Base-by-base conservation (phyloP, 2,329 filamentous ascomycete species). In the Hirsutella rhossiliensis region DNA sequence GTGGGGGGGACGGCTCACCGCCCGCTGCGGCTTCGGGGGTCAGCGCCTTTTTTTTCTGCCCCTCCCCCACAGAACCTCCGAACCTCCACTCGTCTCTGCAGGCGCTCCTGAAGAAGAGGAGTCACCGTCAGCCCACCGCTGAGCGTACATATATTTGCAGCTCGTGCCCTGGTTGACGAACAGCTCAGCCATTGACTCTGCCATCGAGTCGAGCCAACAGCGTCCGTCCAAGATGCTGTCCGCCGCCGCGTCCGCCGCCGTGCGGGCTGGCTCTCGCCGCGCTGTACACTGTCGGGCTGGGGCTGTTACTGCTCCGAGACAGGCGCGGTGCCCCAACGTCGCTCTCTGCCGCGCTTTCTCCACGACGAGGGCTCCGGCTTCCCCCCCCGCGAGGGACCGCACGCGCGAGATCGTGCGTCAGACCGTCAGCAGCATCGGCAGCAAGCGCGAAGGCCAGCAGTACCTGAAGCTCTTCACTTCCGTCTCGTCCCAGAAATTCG, bases 381-480 rank as follows among this genome's bases (percentile, higher is more conserved):
- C 45, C 7, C 45, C 49, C 11, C 53, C 54, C 6, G 42, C 47
- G 15, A 52, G 50, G 15, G 58, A 63, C 40, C 53, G 57, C 36
- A 59, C 53, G 39, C 56, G 57, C 41, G 62, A 66, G 50, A 63
- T 65, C 44, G 60, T 66, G 29, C 56, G 55, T 51, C 66, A 58
- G 59, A 77, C 95, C 47, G 75, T 97, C 54, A 94, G 87, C 70
- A 95, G 90, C 67, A 94, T 97, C 62, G 90, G 88, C 49, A 95
- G 88, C 50, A 94, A 94, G 76, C 76, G 90, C 48, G 90, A 98
- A 70, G 87, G 94, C 50, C 87, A 96, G 71, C 90, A 97, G 66
- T 97, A 97, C 66, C 81, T 97, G 47, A 92, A 89, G 53, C 88
- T 97, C 63, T 98, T 98, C 73, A 92, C 84, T 54, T 95, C 89